phyloP scores from a whole-genome alignment of 805 yeast species.

The Dipodascopsis uninucleata region DNA sequence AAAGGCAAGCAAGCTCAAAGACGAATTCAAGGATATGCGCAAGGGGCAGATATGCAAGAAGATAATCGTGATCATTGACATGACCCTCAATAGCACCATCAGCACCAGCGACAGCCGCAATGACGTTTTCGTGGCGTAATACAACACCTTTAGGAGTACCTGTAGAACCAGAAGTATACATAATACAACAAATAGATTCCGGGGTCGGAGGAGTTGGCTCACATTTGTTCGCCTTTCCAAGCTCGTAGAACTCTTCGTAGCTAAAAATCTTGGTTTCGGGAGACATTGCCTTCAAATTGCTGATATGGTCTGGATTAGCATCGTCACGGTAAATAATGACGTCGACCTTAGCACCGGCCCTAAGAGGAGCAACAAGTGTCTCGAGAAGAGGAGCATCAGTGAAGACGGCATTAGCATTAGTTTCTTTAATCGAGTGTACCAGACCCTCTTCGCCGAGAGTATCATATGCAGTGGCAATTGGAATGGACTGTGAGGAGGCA shows the following conservation, averaged over 20 bases:
- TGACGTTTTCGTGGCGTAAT: constrained; percentile 58
- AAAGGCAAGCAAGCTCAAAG: constrained; percentile 72
- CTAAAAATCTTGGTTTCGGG: constrained; percentile 72
- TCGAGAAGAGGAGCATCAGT: constrained; percentile 74
- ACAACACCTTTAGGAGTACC: constrained; percentile 85
- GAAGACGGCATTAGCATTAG: constrained; percentile 73
- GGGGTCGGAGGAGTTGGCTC: constrained; percentile 48
- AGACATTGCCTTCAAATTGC: constrained; percentile 58
- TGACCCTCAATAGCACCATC: constrained; percentile 51
- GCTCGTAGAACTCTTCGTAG: constrained; percentile 52
- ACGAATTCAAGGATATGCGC: constrained; percentile 95
- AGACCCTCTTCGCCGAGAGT: constrained; percentile 78
- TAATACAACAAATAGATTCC: constrained; percentile 64
- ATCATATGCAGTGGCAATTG: constrained; percentile 94
- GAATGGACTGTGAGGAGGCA: constrained; percentile 69
- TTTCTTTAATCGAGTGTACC: constrained; percentile 78
- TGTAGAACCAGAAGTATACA: constrained; percentile 86
- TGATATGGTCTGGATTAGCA: constrained; percentile 43
- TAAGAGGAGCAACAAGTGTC: constrained; percentile 67
- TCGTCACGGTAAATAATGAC: constrained; percentile 60
- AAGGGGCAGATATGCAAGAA: constrained; percentile 86
- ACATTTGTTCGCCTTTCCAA: constrained; percentile 56
- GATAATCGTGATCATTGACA: constrained; percentile 58
- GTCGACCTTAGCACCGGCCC: constrained; percentile 57
- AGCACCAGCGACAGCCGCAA: constrained; percentile 87